Conservation (phyloP, 345 rosid genomes). For the Rubroshorea leprosula region DNA sequence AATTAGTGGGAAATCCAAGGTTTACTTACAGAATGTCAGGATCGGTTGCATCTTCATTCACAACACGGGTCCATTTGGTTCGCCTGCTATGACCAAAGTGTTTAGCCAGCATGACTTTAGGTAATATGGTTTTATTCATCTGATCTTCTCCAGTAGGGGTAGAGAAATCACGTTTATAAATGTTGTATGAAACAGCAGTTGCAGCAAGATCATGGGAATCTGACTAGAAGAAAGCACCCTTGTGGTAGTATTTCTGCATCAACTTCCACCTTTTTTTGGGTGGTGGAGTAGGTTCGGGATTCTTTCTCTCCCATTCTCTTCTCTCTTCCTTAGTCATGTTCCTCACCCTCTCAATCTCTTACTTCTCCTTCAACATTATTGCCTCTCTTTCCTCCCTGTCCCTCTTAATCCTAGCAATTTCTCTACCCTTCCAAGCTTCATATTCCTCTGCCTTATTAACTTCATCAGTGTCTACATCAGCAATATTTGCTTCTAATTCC, state of each 20-base stretch:
- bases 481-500: constrained; percentile 50
- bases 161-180: constrained; percentile 59
- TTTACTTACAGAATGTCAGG: constrained; percentile 70
- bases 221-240: constrained; percentile 69
- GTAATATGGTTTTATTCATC: constrained; percentile 65
- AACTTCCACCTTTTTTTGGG: constrained; percentile 68
- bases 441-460: constrained; percentile 77
- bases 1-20: not conserved
- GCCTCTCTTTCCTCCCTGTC: constrained; percentile 65
- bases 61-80: constrained; percentile 88
- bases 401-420: constrained; percentile 66
- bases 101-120: constrained; percentile 75
- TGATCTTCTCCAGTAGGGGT: constrained; percentile 77
- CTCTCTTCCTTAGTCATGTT: constrained; percentile 82
- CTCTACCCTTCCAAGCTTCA: constrained; percentile 74
- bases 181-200: constrained; percentile 36
- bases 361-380: constrained; percentile 64
- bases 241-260: constrained; percentile 77
- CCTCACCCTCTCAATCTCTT: constrained; percentile 66
- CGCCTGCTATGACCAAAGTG: constrained; percentile 82
- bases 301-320: constrained; percentile 80
- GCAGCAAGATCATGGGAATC: constrained; percentile 47
- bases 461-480: constrained; percentile 76
- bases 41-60: constrained; percentile 72
- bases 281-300: constrained; percentile 47